Conservation (phyloP, 371 early-diverging fungal genomes). For the Mortierella sp. region DNA sequence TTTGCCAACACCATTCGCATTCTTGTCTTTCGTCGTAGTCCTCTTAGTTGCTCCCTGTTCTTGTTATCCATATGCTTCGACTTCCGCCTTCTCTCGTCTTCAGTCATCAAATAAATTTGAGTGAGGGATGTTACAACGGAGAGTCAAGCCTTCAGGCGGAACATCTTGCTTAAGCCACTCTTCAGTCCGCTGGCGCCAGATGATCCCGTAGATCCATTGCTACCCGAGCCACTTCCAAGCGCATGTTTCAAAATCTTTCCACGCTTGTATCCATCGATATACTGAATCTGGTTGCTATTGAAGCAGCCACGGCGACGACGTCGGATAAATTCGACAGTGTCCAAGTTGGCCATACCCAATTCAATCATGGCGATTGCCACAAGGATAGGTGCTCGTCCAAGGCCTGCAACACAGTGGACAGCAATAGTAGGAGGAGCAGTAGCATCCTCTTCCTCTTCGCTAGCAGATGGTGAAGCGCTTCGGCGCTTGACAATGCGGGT, state of each 20-base stretch:
- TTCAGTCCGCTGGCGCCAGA: conserved; percentile 32
- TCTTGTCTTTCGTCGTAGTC: background rate
- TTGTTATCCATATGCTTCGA: background rate
- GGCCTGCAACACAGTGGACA: conserved; percentile 90
- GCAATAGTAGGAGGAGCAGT: conserved; percentile 75
- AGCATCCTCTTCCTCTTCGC: conserved; percentile 46
- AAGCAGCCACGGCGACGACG: conserved; percentile 84
- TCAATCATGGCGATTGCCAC: conserved; percentile 88
- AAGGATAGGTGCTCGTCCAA: conserved; percentile 81
- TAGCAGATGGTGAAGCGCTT: conserved; percentile 48
- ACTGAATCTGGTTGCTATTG: conserved; percentile 83
- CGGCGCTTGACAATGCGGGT: conserved; percentile 57
- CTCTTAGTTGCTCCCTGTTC: background rate
- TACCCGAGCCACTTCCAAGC: conserved; percentile 21
- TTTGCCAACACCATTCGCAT: too few relatives aligned
- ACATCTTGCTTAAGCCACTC: conserved; percentile 51
- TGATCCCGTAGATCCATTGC: conserved; percentile 12
- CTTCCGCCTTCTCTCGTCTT: background rate
- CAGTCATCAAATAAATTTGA: background rate
- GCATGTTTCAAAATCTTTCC: conserved; percentile 54
- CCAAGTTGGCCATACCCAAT: conserved; percentile 82
- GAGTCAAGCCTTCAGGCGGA: conserved; percentile 49
- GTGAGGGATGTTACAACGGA: conserved; percentile 5
- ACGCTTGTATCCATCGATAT: conserved; percentile 80
- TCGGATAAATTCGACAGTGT: conserved; percentile 83